phyloP scores from a whole-genome alignment of 2,329 filamentous ascomycete genomes.

The Clonostachys byssicola region DNA sequence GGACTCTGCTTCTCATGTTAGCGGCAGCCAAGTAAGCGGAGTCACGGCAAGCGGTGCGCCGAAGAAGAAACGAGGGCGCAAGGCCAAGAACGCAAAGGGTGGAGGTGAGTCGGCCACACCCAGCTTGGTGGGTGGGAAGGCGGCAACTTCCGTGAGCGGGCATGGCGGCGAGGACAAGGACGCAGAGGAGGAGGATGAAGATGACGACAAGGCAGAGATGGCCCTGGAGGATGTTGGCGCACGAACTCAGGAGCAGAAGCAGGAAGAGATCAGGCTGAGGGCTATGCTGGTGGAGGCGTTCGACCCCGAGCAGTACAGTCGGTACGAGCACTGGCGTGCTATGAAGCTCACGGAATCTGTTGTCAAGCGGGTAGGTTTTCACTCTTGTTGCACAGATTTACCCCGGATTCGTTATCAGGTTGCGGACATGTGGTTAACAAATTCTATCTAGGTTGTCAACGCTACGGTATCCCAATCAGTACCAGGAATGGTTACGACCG shows the following conservation, averaged over 20 bases:
- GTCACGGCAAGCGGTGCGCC: slow-evolving; percentile 26
- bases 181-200: slow-evolving; percentile 47
- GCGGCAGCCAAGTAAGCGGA: slow-evolving; percentile 54
- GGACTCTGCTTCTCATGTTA: slow-evolving; percentile 55
- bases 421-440: no score
- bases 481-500: slow-evolving; percentile 66
- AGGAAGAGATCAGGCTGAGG: slow-evolving; percentile 52
- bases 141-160: slow-evolving; percentile 37
- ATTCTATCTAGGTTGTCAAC: slow-evolving; percentile 58
- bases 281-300: slow-evolving; percentile 63
- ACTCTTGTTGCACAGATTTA: not conserved
- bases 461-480: slow-evolving; percentile 78
- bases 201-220: slow-evolving; percentile 54
- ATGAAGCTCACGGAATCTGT: slow-evolving; percentile 65
- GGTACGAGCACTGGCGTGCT: slow-evolving; percentile 68
- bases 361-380: slow-evolving; percentile 56
- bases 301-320: slow-evolving; percentile 60
- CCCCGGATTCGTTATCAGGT: not conserved
- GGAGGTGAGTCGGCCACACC: slow-evolving; percentile 19
- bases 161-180: slow-evolving; percentile 44
- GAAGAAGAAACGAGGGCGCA: slow-evolving; percentile 59
- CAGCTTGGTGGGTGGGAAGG: slow-evolving; percentile 33
- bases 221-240: slow-evolving; percentile 54
- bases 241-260: slow-evolving; percentile 63
- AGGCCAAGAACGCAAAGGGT: slow-evolving; percentile 49